Conservation (phyloP, 2,329 filamentous ascomycete genomes). For the Periconia sp. region DNA sequence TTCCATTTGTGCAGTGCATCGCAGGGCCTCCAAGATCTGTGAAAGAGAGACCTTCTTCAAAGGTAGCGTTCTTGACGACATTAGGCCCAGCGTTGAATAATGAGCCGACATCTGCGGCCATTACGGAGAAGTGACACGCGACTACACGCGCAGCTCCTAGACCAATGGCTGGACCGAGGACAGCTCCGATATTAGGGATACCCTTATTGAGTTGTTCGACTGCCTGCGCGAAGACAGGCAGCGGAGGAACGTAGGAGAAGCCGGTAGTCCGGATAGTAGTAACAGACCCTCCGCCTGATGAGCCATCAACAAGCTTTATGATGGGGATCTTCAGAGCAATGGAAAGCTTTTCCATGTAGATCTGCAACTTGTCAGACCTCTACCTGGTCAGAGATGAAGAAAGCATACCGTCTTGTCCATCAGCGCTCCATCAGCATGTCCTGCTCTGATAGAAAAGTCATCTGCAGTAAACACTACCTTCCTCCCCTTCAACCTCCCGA, state of each 20-base stretch:
- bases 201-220: constrained; percentile 66
- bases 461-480: constrained; percentile 67
- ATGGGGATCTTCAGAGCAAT: constrained; percentile 64
- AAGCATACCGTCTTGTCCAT: constrained; percentile 59
- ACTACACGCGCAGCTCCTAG: constrained; percentile 67
- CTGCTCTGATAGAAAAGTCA: constrained; percentile 68
- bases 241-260: constrained; percentile 66
- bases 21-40: constrained; percentile 65
- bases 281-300: constrained; percentile 67
- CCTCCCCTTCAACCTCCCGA: constrained; percentile 59
- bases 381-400: neutral
- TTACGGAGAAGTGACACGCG: constrained; percentile 69
- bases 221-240: constrained; percentile 60
- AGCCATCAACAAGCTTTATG: constrained; percentile 69
- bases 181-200: constrained; percentile 69
- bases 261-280: constrained; percentile 63
- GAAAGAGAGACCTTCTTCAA: constrained; percentile 66
- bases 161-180: constrained; percentile 68
- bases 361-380: constrained; percentile 29
- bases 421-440: constrained; percentile 67
- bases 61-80: constrained; percentile 67
- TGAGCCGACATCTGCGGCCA: constrained; percentile 67
- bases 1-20: constrained; percentile 70
- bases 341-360: constrained; percentile 68
- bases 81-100: constrained; percentile 70